phyloP scores from a whole-genome alignment of 768 basidiomycete species.

The Boletus sp. region DNA sequence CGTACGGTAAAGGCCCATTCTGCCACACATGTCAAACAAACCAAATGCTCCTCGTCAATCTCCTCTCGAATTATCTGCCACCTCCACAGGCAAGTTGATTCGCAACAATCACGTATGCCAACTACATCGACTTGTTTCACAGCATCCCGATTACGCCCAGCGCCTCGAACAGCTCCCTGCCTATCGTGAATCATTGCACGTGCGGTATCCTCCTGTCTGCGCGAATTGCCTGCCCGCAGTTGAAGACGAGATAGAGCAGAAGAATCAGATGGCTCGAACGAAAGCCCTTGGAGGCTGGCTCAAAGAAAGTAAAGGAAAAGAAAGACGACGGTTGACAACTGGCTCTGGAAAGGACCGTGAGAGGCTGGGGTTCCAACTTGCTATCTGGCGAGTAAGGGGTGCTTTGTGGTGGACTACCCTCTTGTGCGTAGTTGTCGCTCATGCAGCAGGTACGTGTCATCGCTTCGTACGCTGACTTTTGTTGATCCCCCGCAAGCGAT shows the following conservation, averaged over 20 bases:
- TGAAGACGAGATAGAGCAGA: constrained; percentile 74
- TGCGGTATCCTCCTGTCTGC: constrained; percentile 89
- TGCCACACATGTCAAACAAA: constrained; percentile 92
- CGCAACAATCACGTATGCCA: neutral
- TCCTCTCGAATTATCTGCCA: constrained; percentile 88
- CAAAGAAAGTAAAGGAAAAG: constrained; percentile 64
- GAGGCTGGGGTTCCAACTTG: constrained; percentile 47
- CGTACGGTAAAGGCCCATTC: constrained; percentile 61
- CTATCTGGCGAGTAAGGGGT: constrained; percentile 71
- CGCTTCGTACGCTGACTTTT: neutral
- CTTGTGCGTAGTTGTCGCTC: constrained; percentile 39
- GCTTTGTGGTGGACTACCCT: constrained; percentile 59
- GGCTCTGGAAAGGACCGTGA: constrained; percentile 41
- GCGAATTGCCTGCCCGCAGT: constrained; percentile 70
- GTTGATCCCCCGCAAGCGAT: constrained; percentile 20
- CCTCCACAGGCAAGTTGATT: constrained; percentile 56
- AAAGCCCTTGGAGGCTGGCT: constrained; percentile 73
- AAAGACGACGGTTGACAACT: constrained; percentile 49
- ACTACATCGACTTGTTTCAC: neutral
- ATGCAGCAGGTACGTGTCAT: constrained; percentile 45
- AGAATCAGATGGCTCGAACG: constrained; percentile 79
- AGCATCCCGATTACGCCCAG: constrained; percentile 72
- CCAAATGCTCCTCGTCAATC: constrained; percentile 81
- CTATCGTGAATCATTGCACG: constrained; percentile 72
- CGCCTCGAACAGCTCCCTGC: constrained; percentile 63